phyloP scores from a whole-genome alignment of 2,329 filamentous ascomycete genomes.

The Cladosporium oxysporum region DNA sequence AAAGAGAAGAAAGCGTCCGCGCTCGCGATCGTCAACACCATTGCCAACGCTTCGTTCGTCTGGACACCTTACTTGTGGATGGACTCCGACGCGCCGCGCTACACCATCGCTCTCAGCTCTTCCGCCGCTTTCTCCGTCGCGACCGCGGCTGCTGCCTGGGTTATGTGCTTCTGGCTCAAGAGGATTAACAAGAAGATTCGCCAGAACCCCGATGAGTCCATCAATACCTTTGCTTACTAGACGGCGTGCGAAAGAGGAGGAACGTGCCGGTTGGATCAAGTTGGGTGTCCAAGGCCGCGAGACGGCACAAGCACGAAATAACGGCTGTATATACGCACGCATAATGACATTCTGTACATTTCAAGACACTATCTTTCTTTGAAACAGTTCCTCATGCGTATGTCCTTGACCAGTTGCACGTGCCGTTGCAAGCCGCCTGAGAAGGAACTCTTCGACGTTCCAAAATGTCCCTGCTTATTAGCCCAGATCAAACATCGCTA shows the following conservation, averaged over 20 bases:
- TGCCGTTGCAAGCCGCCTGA: background rate
- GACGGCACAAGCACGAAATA: background rate
- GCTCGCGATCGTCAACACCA: conserved; percentile 52
- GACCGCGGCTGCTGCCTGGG: conserved; percentile 48
- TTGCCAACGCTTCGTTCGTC: conserved; percentile 52
- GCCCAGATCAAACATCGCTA: background rate
- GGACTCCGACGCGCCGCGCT: conserved; percentile 47
- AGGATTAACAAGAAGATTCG: conserved; percentile 44
- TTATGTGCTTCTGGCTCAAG: conserved; percentile 44
- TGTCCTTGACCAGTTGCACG: background rate
- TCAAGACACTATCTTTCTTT: background rate
- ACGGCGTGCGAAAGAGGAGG: background rate
- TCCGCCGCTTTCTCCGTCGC: conserved; percentile 47
- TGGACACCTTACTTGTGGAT: conserved; percentile 57
- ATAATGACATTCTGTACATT: background rate
- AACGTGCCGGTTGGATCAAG: background rate
- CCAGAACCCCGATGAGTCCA: conserved; percentile 33
- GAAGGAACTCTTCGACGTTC: background rate
- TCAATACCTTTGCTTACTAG: conserved; percentile 34
- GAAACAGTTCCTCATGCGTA: too few relatives aligned
- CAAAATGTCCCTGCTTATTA: background rate
- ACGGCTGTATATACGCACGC: background rate
- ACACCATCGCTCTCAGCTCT: conserved; percentile 48
- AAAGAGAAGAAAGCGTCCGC: conserved; percentile 54
- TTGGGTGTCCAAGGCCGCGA: background rate